These are phyloP conservation scores for Gaeumannomyces tritici DNA, from an alignment of 2,329 filamentous ascomycete genomes.

Conservation along the genomic window DNA sequence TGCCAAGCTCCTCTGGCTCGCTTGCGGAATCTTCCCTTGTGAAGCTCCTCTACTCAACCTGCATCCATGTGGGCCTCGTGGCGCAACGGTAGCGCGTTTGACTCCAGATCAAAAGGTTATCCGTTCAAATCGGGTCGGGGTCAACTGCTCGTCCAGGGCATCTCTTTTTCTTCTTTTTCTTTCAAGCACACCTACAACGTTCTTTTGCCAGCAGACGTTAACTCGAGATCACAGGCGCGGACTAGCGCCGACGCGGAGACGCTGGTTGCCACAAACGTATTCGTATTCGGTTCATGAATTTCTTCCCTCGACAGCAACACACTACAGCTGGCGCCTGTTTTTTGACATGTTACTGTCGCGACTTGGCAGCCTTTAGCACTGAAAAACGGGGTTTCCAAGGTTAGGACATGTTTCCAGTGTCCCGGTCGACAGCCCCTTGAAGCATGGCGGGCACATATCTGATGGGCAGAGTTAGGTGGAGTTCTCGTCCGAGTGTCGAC, in stretches of 20 bases:
- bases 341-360: no score
- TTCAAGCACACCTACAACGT: no score
- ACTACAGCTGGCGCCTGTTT: no score
- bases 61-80: neutral
- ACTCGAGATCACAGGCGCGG: no score
- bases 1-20: neutral
- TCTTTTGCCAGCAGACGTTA: neutral
- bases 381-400: no score
- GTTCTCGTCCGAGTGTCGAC: neutral
- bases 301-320: no score
- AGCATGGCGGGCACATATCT: neutral
- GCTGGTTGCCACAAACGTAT: no score
- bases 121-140: slow-evolving; percentile 4
- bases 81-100: slow-evolving; percentile 3
- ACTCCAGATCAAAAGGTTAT: slow-evolving; percentile 4
- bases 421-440: neutral
- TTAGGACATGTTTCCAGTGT: no score
- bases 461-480: no score
- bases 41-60: neutral
- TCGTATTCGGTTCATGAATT: no score
- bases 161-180: neutral
- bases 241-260: neutral
- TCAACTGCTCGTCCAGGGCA: neutral
- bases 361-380: no score
- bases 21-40: neutral